Evolutionary conservation across 257 asterid genomes (phyloP).

Genomic region (Parsonsia alboflavescens): DNA sequence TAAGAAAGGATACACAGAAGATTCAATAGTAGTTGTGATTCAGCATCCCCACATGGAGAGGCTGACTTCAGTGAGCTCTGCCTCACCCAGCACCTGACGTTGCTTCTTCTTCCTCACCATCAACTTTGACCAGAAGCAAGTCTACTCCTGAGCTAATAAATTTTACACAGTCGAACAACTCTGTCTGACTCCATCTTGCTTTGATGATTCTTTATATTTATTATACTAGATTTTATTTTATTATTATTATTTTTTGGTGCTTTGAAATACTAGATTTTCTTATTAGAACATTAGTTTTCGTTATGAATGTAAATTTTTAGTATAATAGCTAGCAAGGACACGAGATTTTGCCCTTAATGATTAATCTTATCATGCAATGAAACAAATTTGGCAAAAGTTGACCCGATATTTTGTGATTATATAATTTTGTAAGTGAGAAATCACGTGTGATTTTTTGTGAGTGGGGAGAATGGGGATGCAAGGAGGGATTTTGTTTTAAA

Average conservation of each 20-base stretch:
- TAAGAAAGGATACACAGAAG: conserved; percentile 37
- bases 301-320: not conserved
- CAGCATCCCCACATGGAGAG: conserved; percentile 55
- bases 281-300: not conserved
- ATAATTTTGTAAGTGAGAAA: too few relatives aligned
- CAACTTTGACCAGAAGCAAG: conserved; percentile 10
- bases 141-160: not conserved
- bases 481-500: too few relatives aligned
- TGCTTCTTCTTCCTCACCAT: conserved; percentile 5
- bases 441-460: too few relatives aligned
- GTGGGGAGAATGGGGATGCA: too few relatives aligned
- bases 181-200: not conserved
- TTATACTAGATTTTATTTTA: not conserved
- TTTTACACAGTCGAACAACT: not conserved
- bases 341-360: not conserved
- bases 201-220: not conserved
- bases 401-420: too few relatives aligned
- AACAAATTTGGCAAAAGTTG: not conserved
- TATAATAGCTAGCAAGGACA: not conserved
- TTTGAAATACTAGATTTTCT: not conserved
- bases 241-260: too few relatives aligned
- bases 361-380: not conserved
- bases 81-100: not conserved
- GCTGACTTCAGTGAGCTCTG: conserved; percentile 22
- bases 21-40: conserved; percentile 61